These are phyloP conservation scores for Trichoderma breve DNA, from an alignment of 2,329 filamentous ascomycete species.

Conservation along the genomic window DNA sequence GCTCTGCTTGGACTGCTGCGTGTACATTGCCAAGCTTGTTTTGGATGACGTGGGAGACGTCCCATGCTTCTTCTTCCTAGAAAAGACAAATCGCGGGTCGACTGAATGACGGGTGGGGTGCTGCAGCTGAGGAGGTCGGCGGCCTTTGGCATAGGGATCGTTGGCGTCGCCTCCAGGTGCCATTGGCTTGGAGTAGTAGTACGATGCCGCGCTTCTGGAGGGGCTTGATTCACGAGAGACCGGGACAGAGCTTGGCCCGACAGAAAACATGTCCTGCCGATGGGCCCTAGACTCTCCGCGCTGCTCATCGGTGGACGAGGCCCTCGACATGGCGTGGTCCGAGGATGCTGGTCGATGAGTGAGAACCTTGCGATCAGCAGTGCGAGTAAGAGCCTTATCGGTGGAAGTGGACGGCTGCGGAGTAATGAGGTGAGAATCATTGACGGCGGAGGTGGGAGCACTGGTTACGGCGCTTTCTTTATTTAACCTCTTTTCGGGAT, in stretches of 20 bases:
- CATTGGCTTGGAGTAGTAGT: conserved; percentile 69
- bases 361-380: conserved; percentile 40
- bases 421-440: conserved; percentile 55
- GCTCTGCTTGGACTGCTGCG: conserved; percentile 20
- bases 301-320: conserved; percentile 41
- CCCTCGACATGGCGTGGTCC: conserved; percentile 42
- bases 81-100: conserved; percentile 83
- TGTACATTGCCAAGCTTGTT: conserved; percentile 43
- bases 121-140: conserved; percentile 66
- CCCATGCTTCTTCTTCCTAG: conserved; percentile 64
- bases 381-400: conserved; percentile 44
- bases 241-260: conserved; percentile 53
- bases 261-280: conserved; percentile 54
- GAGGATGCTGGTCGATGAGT: conserved; percentile 45
- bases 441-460: conserved; percentile 37
- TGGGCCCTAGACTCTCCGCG: conserved; percentile 39
- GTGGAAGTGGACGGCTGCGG: conserved; percentile 64
- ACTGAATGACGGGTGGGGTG: conserved; percentile 61
- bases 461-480: conserved; percentile 35
- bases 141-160: conserved; percentile 83
- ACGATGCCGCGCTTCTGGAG: conserved; percentile 59
- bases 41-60: conserved; percentile 52
- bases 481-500: conserved; percentile 35
- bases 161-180: conserved; percentile 77
- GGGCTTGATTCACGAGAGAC: conserved; percentile 64